A percentile compares a stretch with the other conserved stretches of the same genome.
These are phyloP conservation scores for Globomyces sp. DNA, from an alignment of 371 early-diverging fungal genomes.

Conservation along the genomic window DNA sequence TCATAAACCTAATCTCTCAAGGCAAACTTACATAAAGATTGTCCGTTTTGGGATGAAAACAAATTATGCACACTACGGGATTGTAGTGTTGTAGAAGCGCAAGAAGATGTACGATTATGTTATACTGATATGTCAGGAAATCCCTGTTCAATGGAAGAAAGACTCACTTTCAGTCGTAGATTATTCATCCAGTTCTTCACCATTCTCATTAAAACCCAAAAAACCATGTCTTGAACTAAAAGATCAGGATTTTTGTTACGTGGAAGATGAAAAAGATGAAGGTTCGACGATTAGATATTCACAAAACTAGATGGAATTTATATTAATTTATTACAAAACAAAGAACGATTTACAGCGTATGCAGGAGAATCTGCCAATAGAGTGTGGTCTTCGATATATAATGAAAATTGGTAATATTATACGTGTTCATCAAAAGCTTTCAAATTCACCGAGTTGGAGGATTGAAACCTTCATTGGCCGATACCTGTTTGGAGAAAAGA, in stretches of 20 bases:
- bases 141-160: conserved; percentile 44
- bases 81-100: conserved; percentile 77
- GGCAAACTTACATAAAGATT: conserved; percentile 86
- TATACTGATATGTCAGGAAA: conserved; percentile 14
- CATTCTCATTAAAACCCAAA: not conserved
- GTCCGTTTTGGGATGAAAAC: conserved; percentile 89
- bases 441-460: too few species aligned
- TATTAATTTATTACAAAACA: conserved; percentile 86
- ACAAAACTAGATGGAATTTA: conserved; percentile 68
- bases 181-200: conserved; percentile 14
- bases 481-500: conserved; percentile 83
- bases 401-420: conserved; percentile 92
- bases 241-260: conserved; percentile 83
- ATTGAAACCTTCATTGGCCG: conserved; percentile 24
- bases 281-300: conserved; percentile 33
- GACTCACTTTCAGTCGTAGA: conserved; percentile 40
- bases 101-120: conserved; percentile 23
- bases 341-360: conserved; percentile 96
- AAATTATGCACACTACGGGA: conserved; percentile 79
- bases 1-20: conserved; percentile 27
- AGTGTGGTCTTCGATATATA: conserved; percentile 93
- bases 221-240: conserved; percentile 57
- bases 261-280: conserved; percentile 75
- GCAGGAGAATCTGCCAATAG: conserved; percentile 81
- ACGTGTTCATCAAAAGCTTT: not conserved